These are phyloP conservation scores for Panaeolus cyanescens DNA, from an alignment of 768 basidiomycete species.

Conservation along the genomic window DNA sequence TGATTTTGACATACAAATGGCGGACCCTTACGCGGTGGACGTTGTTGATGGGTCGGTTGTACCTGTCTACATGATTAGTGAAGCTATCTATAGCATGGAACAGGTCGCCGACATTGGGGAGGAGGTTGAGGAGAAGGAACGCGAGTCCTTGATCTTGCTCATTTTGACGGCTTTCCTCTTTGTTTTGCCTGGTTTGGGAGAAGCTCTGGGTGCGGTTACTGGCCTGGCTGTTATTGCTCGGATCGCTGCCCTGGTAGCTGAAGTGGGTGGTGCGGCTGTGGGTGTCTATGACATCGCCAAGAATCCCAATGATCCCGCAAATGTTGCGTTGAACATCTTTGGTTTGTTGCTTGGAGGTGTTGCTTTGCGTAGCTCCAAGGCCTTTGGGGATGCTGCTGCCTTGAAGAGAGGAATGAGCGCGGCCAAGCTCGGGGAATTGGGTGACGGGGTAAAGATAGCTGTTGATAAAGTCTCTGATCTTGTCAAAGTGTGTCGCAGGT, in stretches of 20 bases:
- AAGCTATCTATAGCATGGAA: background rate
- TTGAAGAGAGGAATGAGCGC: background rate
- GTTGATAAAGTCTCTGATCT: background rate
- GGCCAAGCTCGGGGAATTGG: background rate
- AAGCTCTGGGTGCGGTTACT: background rate
- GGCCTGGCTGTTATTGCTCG: background rate
- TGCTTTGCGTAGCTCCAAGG: background rate
- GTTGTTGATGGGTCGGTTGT: background rate
- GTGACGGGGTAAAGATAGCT: background rate
- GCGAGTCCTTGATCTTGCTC: background rate
- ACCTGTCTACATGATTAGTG: background rate
- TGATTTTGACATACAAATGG: background rate
- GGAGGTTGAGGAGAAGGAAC: background rate
- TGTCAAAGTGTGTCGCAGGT: background rate
- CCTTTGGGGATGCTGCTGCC: background rate
- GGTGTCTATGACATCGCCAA: background rate
- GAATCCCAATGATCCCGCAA: background rate
- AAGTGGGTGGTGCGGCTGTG: background rate
- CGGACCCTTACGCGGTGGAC: background rate
- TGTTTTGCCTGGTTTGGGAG: background rate
- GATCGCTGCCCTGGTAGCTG: background rate
- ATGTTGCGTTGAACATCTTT: background rate
- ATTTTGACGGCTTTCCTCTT: background rate
- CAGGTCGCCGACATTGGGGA: background rate
- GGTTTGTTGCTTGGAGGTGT: background rate